Percentiles rank a stretch among this genome's conserved stretches.
Conservation (phyloP, 2,329 filamentous ascomycete species). For the Talaromyces funiculosus region DNA sequence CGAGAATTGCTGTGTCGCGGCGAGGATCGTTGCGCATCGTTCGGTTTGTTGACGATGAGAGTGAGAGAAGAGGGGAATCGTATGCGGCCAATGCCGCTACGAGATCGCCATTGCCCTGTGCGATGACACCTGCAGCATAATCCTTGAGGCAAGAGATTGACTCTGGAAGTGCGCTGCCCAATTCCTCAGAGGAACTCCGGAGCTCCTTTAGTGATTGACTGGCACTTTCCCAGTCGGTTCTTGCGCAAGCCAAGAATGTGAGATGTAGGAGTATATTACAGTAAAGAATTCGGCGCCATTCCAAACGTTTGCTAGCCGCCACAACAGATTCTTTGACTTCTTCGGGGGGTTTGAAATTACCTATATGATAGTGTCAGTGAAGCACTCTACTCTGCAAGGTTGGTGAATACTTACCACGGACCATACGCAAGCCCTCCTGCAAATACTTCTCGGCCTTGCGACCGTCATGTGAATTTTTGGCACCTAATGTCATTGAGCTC, state of each 20-base stretch:
- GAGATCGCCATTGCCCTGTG: conserved; percentile 71
- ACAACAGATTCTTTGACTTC: conserved; percentile 50
- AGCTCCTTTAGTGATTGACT: conserved; percentile 53
- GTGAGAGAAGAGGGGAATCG: conserved; percentile 54
- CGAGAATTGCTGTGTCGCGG: conserved; percentile 60
- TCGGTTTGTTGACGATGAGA: conserved; percentile 40
- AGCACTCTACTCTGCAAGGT: conserved; percentile 16
- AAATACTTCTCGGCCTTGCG: conserved; percentile 53
- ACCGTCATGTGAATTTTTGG: conserved; percentile 51
- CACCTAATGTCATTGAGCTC: conserved; percentile 50
- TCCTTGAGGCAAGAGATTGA: conserved; percentile 51
- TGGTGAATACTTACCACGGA: conserved; percentile 35
- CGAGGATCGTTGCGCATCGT: conserved; percentile 46
- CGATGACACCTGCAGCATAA: conserved; percentile 70
- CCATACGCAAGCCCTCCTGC: conserved; percentile 51
- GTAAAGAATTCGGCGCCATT: conserved; percentile 61
- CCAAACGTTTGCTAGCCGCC: conserved; percentile 53
- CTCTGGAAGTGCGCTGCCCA: conserved; percentile 36
- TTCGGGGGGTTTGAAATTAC: conserved; percentile 34
- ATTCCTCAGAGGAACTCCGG: conserved; percentile 41
- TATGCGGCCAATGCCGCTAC: conserved; percentile 63
- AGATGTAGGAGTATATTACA: conserved; percentile 67
- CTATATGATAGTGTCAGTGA: conserved; percentile 19
- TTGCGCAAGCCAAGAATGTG: conserved; percentile 63
- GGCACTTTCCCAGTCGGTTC: conserved; percentile 64